A percentile compares a stretch with the other conserved stretches of the same genome.
These are phyloP conservation scores for Microdochium paspali DNA, from an alignment of 2,329 filamentous ascomycete genomes.

Conservation along the genomic window DNA sequence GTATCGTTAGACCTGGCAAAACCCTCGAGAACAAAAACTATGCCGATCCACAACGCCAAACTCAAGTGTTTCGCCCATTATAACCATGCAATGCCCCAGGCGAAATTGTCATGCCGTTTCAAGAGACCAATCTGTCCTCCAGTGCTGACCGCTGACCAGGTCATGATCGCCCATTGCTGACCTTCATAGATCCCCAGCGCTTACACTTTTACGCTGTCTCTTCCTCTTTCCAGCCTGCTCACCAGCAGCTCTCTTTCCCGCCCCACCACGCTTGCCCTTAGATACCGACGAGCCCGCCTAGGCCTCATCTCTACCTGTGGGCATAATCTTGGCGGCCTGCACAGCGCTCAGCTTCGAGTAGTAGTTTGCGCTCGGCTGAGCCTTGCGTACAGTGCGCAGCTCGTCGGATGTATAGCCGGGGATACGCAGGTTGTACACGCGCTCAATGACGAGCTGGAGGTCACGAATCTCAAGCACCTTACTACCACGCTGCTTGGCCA, in stretches of 20 bases:
- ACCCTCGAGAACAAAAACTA: background rate
- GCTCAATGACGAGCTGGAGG: conserved; percentile 73
- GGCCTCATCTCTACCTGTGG: conserved; percentile 43
- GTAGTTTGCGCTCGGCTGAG: conserved; percentile 81
- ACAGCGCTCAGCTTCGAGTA: conserved; percentile 96
- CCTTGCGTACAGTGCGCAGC: conserved; percentile 86
- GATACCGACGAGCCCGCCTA: conserved; percentile 11
- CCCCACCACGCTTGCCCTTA: background rate
- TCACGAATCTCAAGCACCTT: conserved; percentile 85
- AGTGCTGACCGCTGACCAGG: no score
- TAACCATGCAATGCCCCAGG: no score
- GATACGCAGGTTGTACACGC: conserved; percentile 83
- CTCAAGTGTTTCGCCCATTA: background rate
- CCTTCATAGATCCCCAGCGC: no score
- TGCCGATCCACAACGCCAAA: background rate
- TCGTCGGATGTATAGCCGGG: conserved; percentile 94
- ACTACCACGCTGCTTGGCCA: conserved; percentile 86
- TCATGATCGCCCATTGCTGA: no score
- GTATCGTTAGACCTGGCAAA: background rate
- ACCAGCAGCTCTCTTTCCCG: background rate
- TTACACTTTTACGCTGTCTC: no score
- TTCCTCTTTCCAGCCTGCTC: no score
- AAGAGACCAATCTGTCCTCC: no score
- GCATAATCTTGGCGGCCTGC: conserved; percentile 80
- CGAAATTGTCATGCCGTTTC: no score